These are phyloP conservation scores for Dalbergia cochinchinensis DNA, from an alignment of 306 rosid genomes.

Conservation along the genomic window DNA sequence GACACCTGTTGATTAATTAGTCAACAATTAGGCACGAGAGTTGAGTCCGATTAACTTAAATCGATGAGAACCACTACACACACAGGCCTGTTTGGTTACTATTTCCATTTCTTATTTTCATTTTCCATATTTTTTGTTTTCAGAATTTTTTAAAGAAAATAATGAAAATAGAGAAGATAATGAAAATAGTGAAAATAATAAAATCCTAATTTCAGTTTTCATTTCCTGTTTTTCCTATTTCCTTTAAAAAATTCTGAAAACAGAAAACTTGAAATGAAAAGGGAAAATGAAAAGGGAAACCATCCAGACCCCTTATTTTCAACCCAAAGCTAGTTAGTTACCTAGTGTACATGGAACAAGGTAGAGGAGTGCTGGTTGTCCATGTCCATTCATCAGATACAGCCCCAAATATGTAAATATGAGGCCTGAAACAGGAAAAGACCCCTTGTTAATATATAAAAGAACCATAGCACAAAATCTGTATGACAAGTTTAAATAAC, in stretches of 20 bases:
- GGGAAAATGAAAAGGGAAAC: too few species aligned
- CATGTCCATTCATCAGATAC: constrained; percentile 89
- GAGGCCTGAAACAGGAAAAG: constrained; percentile 69
- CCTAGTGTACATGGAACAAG: constrained; percentile 98
- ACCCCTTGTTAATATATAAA: constrained; percentile 31
- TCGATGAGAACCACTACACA: not conserved
- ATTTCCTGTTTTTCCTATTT: too few species aligned
- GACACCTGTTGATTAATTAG: constrained; percentile 65
- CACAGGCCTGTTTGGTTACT: not conserved
- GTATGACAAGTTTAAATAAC: constrained; percentile 9
- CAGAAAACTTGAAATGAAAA: too few species aligned
- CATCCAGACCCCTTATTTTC: not conserved
- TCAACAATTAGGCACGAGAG: constrained; percentile 23
- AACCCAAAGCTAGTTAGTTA: constrained; percentile 45
- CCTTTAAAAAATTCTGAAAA: too few species aligned
- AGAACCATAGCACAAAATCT: constrained; percentile 27
- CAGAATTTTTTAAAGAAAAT: too few species aligned
- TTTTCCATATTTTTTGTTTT: too few species aligned
- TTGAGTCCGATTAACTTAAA: constrained; percentile 12
- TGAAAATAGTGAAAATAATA: too few species aligned
- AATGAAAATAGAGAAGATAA: too few species aligned
- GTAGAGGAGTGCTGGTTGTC: constrained; percentile 99
- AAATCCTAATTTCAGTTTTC: too few species aligned
- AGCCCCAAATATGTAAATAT: constrained; percentile 78
- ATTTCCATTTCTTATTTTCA: too few species aligned